Evolutionary conservation across 2,329 filamentous ascomycete genomes (phyloP), one percentile per base, ranked within the genome.

Genomic region (Cryphonectria carpinicola): DNA sequence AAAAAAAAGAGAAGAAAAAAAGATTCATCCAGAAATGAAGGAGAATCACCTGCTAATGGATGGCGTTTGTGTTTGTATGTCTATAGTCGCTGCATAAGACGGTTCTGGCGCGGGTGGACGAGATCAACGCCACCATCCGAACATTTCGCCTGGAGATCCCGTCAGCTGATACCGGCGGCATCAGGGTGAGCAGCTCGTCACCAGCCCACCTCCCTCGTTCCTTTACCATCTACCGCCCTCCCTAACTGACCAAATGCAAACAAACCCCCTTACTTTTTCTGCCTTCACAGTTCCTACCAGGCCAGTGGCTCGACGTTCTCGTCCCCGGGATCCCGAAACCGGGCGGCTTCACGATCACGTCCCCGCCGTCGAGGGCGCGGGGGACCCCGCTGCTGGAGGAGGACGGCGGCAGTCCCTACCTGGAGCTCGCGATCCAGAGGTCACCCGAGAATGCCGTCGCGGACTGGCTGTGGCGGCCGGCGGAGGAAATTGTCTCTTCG

Each of bases 301-400:
- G 94, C 68, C 94, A 97, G 84, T 97, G 94, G 93, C 86, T 97
- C 69, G 94, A 97, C 79, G 90, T 94, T 8, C 91, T 92, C 78
- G 87, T 94, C 67, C 93, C 94, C 1, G 84, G 83, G 52, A 82
- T 93, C 61, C 76, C 86, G 60, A 89, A 91, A 78, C 90, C 93
- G 4, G 94, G 94, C 46, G 94, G 94, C 70, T 97, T 97, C 83
- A 97, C 94, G 58, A 92, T 97, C 74, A 95, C 93, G 8, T 96
- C 93, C 1, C 83, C 91, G 0, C 93, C 93, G 0, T 86, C 85
- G 58, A 82, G 85, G 68, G 86, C 88, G 32, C 17, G 1, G 14
- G 37, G 1, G 13, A 14, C 19, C 49, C 54, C 1, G 68, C 28
- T 35, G 19, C 19, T 19, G 25, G 8, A 58, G 8, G 54, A 58